Conservation (phyloP, 306 rosid genomes). For the Hippophae rhamnoides region DNA sequence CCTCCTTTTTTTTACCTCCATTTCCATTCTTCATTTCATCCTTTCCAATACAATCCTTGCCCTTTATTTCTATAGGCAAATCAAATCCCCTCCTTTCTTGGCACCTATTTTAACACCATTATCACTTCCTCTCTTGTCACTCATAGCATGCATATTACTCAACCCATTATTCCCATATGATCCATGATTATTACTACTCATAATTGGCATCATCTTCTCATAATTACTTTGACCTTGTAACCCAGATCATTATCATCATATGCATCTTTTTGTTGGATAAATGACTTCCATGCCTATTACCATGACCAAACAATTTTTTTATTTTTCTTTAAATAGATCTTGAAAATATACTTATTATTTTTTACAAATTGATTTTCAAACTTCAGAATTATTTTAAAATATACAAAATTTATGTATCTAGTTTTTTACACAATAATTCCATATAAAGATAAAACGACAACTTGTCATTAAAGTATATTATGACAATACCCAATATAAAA, state of each 20-base stretch:
- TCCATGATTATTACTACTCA: slow-evolving; percentile 38
- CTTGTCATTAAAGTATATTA: too few relatives aligned
- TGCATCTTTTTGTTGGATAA: slow-evolving; percentile 31
- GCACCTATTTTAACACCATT: slow-evolving; percentile 24
- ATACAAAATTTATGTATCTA: too few relatives aligned
- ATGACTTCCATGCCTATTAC: slow-evolving; percentile 33
- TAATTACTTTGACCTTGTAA: slow-evolving; percentile 15
- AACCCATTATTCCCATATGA: slow-evolving; percentile 42
- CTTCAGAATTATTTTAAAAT: too few relatives aligned
- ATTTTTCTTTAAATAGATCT: too few relatives aligned
- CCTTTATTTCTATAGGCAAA: slow-evolving; percentile 40
- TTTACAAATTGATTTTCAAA: too few relatives aligned
- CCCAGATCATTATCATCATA: slow-evolving; percentile 12
- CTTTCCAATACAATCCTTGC: slow-evolving; percentile 43
- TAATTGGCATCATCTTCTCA: slow-evolving; percentile 22
- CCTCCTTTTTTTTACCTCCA: slow-evolving; percentile 33
- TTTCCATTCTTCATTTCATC: slow-evolving; percentile 38
- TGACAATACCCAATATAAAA: too few relatives aligned
- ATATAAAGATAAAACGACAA: too few relatives aligned
- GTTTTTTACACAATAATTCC: too few relatives aligned
- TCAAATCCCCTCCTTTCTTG: slow-evolving; percentile 69
- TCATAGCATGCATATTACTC: slow-evolving; percentile 46
- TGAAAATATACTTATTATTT: too few relatives aligned
- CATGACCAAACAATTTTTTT: slow-evolving; percentile 22
- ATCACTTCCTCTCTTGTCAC: slow-evolving; percentile 37